Base-by-base conservation (phyloP, 1,139 yeast genomes). In the Groenewaldozyma auringiensis region DNA sequence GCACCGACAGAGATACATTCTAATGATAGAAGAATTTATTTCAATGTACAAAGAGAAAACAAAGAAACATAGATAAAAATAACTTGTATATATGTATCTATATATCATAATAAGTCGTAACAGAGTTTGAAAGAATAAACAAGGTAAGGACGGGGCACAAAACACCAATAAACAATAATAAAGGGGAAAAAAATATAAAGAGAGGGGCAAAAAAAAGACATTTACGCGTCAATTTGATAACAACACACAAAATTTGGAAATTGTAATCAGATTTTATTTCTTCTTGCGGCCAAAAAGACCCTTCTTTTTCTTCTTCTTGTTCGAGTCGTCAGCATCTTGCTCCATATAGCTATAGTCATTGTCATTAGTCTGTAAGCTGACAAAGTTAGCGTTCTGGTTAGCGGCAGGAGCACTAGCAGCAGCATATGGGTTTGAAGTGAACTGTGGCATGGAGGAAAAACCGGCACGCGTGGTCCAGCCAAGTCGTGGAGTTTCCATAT, bases 391-490 rank as follows among this genome's bases (percentile, higher is more conserved):
- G 17, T 35, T 44, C 42, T 44, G 42, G 38, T 39, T 40, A 31
- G 47, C 45, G 39, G 34, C 49, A 59, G 61, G 33, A 51, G 52
- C 37, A 59, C 64, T 40, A 63, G 72, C 14, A 68, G 70, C 53
- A 71, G 64, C 65, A 52, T 68, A 68, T 2, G 72, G 72, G 50
- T 68, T 68, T 2, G 61, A 47, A 17, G 56, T 61, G 50, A 60
- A 66, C 21, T 61, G 63, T 4, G 36, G 36, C 61, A 65, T 59
- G 32, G 59, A 46, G 41, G 75, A 74, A 69, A 77, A 78, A 53
- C 76, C 80, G 17, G 74, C 71, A 55, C 85, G 72, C 11, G 78
- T 76, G 44, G 83, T 79, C 83, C 94, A 88, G 21, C 96, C 96
- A 46, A 83, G 72, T 34, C 79, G 69, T 20, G 75, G 75, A 8